Evolutionary conservation across 2,329 filamentous ascomycete species (phyloP).

Genomic region (Clarireedia sp.): DNA sequence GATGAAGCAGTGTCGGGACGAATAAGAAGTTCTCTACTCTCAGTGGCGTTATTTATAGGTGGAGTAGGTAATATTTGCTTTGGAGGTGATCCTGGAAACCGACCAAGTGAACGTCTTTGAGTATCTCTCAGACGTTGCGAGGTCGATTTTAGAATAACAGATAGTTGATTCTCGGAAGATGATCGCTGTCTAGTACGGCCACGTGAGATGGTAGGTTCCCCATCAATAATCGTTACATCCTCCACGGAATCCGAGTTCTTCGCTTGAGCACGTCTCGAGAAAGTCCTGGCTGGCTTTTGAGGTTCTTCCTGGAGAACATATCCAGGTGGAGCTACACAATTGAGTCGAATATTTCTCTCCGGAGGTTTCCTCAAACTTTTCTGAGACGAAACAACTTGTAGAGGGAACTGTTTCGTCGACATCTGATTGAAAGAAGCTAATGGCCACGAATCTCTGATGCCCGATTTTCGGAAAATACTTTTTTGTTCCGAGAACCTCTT

Average conservation of each 20-base stretch:
- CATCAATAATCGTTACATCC: not conserved
- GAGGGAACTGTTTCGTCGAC: not conserved
- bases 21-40: constrained; percentile 19
- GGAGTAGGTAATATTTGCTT: constrained; percentile 19
- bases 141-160: constrained; percentile 9
- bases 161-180: constrained; percentile 3
- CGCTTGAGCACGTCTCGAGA: not conserved
- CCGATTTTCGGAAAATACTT: constrained; percentile 14
- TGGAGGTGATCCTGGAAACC: constrained; percentile 14
- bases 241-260: constrained; percentile 6
- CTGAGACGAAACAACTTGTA: constrained; percentile 5
- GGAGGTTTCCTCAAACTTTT: not conserved
- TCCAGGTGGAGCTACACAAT: constrained; percentile 22
- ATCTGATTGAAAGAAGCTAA: constrained; percentile 16
- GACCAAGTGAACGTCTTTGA: not conserved
- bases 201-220: not conserved
- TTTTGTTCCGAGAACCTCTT: constrained; percentile 13
- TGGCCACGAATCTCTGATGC: constrained; percentile 26
- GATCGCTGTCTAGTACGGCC: not conserved
- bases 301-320: constrained; percentile 18
- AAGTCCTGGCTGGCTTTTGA: constrained; percentile 14
- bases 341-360: constrained; percentile 17
- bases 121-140: constrained; percentile 9
- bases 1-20: constrained; percentile 11
- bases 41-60: constrained; percentile 10